Evolutionary conservation across 2,329 filamentous ascomycete species (phyloP), one percentile per base, ranked within the genome.

Genomic region (Cladosporium colombiae): DNA sequence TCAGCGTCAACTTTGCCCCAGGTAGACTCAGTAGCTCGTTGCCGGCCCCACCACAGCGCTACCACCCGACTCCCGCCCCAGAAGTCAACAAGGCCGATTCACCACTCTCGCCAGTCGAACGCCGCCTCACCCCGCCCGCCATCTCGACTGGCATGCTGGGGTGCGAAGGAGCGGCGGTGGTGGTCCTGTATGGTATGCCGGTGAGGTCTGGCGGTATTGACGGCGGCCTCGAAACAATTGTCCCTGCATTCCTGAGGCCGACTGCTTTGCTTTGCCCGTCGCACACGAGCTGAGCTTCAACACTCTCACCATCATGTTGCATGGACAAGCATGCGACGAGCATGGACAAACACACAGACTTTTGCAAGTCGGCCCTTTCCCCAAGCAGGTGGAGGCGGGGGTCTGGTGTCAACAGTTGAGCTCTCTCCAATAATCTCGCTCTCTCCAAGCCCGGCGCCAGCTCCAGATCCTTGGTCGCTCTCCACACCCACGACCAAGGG

Each of bases 381-480:
- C 56, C 56, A 58, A 58, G 52, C 27, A 55, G 31, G 31, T 58
- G 23, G 46, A 57, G 49, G 53, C 29, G 65, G 40, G 59, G 35
- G 50, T 23, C 23, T 25, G 21, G 61, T 50, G 59, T 50, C 40
- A 50, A 56, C 55, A 37, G 44, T 60, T 66, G 62, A 59, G 61
- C 37, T 53, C 40, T 35, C 23, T 21, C 37, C 44, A 31, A 37
- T n/a, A 14, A 40, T 18, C 13, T 56, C 29, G 1, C 25, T 3
- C 29, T 35, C 18, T 50, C 46, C 46, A 52, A 52, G 25, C 46
- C 46, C 46, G 37, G 37, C 18, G 18, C 37, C 37, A 44, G 37
- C 37, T 46, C 40, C 40, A 46, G 40, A 44, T 44, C 40, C 40
- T 46, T 11, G 40, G 13, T 21, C n/a, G 40, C 40, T 46, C 40